Evolutionary conservation across 2,329 filamentous ascomycete genomes (phyloP).

Genomic region (Fusarium ambrosium): DNA sequence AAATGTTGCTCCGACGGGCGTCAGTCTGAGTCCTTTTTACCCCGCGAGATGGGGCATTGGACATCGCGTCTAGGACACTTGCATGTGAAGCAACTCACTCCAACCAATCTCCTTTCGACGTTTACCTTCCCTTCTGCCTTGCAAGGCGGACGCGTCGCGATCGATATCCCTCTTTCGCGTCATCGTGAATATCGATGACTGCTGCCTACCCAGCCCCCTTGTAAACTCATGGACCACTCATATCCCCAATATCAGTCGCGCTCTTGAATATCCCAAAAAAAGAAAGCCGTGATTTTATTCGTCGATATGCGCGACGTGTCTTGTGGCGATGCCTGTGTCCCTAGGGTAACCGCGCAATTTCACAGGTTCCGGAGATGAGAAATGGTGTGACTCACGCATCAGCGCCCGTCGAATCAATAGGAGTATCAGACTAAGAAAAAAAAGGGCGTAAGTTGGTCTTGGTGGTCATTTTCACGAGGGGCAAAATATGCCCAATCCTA

Average conservation of each 20-base stretch:
- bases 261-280: neutral
- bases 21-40: slow-evolving; percentile 20
- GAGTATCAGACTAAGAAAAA: neutral
- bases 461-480: slow-evolving; percentile 8
- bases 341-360: slow-evolving; percentile 12
- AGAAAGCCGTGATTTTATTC: neutral
- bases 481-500: slow-evolving; percentile 29
- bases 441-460: neutral
- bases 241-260: neutral
- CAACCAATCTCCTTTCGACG: neutral
- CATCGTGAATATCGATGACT: slow-evolving; percentile 25
- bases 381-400: slow-evolving; percentile 30
- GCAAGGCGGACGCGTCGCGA: slow-evolving; percentile 9
- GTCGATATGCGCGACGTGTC: slow-evolving; percentile 16
- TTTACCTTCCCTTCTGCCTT: slow-evolving; percentile 11
- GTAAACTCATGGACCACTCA: neutral
- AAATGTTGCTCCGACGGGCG: slow-evolving; percentile 18
- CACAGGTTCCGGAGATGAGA: slow-evolving; percentile 1
- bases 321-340: slow-evolving; percentile 34
- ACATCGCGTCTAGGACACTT: neutral
- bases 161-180: slow-evolving; percentile 7
- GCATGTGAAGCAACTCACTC: slow-evolving; percentile 20
- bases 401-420: slow-evolving; percentile 1
- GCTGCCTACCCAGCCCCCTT: slow-evolving; percentile 38
- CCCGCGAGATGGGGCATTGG: slow-evolving; percentile 21